Conservation (phyloP, 2,329 filamentous ascomycete genomes). For the Cladosporium sp. region DNA sequence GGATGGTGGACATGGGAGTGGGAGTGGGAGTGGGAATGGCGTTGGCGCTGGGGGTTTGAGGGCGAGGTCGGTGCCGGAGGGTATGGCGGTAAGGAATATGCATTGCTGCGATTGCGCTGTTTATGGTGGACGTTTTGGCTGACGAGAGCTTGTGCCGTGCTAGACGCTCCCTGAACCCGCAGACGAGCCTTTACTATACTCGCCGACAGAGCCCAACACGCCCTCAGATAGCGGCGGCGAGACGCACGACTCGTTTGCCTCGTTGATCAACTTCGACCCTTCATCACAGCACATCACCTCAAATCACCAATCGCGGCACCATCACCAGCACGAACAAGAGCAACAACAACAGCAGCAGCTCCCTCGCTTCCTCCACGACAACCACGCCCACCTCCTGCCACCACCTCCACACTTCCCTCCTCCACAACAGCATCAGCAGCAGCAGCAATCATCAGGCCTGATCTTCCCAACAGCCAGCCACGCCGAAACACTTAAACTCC, state of each 20-base stretch:
- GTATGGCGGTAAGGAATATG: slow-evolving; percentile 7
- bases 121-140: slow-evolving; percentile 4
- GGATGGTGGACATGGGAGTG: neutral
- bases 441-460: slow-evolving; percentile 21
- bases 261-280: slow-evolving; percentile 49
- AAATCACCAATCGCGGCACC: neutral
- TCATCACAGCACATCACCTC: slow-evolving; percentile 39
- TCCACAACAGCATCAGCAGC: slow-evolving; percentile 2
- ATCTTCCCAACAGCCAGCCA: slow-evolving; percentile 47
- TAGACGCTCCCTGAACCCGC: slow-evolving; percentile 2
- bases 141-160: neutral
- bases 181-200: neutral
- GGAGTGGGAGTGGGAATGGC: neutral
- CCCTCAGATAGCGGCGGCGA: slow-evolving; percentile 25
- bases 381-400: neutral
- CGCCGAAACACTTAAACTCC: slow-evolving; percentile 65
- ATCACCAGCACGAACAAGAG: neutral
- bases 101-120: neutral
- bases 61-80: slow-evolving; percentile 8
- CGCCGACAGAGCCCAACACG: slow-evolving; percentile 32
- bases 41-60: neutral
- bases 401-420: neutral
- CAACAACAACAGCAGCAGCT: slow-evolving; percentile 4
- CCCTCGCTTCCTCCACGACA: neutral
- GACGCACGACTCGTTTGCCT: slow-evolving; percentile 43